These are phyloP conservation scores for Dioscorea zingiberensis DNA, from an alignment of 106 monocot genomes.

Conservation along the genomic window DNA sequence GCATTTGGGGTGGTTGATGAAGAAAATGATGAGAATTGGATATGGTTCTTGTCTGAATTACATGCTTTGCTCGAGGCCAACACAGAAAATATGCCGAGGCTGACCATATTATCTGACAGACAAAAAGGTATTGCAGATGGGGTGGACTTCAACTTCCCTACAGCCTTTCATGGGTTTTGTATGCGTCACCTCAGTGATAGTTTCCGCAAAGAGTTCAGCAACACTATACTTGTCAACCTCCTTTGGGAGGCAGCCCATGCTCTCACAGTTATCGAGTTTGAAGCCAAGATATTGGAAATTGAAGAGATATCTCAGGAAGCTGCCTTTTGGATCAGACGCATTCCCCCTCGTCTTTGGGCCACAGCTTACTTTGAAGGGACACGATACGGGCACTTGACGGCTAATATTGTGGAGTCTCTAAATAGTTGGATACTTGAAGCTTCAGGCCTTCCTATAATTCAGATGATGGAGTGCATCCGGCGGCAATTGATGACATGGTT, in stretches of 20 bases:
- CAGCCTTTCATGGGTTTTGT: conserved; percentile 94
- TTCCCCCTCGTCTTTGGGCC: conserved; percentile 86
- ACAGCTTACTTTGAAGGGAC: conserved; percentile 95
- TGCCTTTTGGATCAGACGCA: conserved; percentile 83
- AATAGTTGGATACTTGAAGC: conserved; percentile 89
- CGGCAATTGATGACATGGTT: conserved; percentile 98
- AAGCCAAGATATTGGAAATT: conserved; percentile 85
- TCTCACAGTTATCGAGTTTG: conserved; percentile 83
- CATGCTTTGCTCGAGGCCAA: conserved; percentile 73
- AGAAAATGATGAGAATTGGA: conserved; percentile 95
- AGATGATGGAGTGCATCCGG: conserved; percentile 90
- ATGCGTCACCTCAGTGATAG: conserved; percentile 90
- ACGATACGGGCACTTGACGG: conserved; percentile 77
- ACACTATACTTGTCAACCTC: conserved; percentile 65
- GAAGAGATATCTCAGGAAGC: conserved; percentile 87
- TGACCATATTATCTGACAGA: conserved; percentile 85
- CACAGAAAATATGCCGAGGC: conserved; percentile 95
- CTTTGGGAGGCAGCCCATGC: conserved; percentile 95
- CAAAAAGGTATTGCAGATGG: conserved; percentile 88
- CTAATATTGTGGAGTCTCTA: conserved; percentile 73
- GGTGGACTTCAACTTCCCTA: conserved; percentile 93
- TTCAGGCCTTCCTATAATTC: conserved; percentile 82
- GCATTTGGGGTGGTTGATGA: conserved; percentile 98
- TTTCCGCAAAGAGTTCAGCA: conserved; percentile 88
- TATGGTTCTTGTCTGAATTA: conserved; percentile 94